phyloP scores from a whole-genome alignment of 179 eudicot genomes.

The Spinacia oleracea region DNA sequence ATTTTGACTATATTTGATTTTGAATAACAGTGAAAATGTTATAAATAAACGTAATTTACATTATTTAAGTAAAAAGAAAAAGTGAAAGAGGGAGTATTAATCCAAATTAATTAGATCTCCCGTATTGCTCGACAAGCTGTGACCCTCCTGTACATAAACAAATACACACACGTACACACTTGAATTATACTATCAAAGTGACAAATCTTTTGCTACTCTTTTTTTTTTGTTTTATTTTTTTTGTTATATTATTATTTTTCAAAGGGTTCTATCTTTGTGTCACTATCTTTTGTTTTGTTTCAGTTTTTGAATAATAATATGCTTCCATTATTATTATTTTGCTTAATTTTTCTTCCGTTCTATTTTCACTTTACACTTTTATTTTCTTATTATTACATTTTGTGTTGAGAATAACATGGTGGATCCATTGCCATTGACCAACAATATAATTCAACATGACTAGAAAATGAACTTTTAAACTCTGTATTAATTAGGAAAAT shows the following conservation, averaged over 20 bases:
- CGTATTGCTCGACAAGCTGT: conserved; percentile 68
- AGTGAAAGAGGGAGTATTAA: too few relatives aligned
- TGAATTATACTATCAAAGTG: conserved; percentile 24
- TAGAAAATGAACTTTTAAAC: too few relatives aligned
- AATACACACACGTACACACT: conserved; percentile 27
- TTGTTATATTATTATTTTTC: conserved; percentile 38
- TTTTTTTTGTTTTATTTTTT: conserved; percentile 34
- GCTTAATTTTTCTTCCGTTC: neutral
- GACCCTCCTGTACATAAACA: conserved; percentile 38
- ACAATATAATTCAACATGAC: conserved; percentile 3
- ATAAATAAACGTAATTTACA: too few relatives aligned
- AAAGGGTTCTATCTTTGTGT: conserved; percentile 25
- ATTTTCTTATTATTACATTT: too few relatives aligned
- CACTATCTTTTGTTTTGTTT: neutral
- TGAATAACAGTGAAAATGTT: too few relatives aligned
- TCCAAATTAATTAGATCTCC: conserved; percentile 4
- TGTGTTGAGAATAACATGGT: conserved; percentile 20
- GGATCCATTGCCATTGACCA: conserved; percentile 22
- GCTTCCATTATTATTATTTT: conserved; percentile 7
- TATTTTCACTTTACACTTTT: neutral
- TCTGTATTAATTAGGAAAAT: too few relatives aligned
- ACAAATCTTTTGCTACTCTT: conserved; percentile 18
- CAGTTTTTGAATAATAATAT: neutral
- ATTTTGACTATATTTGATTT: too few relatives aligned
- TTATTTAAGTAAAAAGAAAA: too few relatives aligned